Percentiles rank a stretch among this genome's conserved stretches.
These are phyloP conservation scores for Lactifluus hygrophoroides DNA, from an alignment of 768 basidiomycete species.

Conservation along the genomic window DNA sequence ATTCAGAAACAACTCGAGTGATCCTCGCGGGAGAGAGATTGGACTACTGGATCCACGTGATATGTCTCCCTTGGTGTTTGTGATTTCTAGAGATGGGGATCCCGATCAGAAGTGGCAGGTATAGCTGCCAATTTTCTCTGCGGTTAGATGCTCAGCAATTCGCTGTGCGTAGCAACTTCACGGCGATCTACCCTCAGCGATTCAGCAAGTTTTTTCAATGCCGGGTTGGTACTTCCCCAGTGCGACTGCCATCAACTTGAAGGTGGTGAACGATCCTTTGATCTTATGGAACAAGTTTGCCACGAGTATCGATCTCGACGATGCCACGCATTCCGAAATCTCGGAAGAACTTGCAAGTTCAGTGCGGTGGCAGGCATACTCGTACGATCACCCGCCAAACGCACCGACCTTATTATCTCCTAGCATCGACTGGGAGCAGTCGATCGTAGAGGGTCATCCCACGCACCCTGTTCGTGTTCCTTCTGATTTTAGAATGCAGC, in stretches of 20 bases:
- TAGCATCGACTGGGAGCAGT: constrained; percentile 53
- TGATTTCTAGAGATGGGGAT: constrained; percentile 25
- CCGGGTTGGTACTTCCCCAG: constrained; percentile 1
- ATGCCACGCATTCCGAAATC: constrained; percentile 32
- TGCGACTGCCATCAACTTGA: neutral
- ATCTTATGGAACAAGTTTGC: constrained; percentile 40
- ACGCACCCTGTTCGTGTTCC: constrained; percentile 43
- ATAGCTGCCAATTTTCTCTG: neutral
- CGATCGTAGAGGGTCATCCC: constrained; percentile 52
- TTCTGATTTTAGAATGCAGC: neutral
- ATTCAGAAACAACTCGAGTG: constrained; percentile 31
- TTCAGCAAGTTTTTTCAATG: neutral
- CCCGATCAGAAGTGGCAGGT: constrained; percentile 1
- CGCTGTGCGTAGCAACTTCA: neutral
- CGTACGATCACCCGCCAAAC: constrained; percentile 41
- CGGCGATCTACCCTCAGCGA: neutral
- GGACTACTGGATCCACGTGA: constrained; percentile 48
- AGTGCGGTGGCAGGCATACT: constrained; percentile 45
- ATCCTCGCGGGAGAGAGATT: constrained; percentile 32
- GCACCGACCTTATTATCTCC: constrained; percentile 38
- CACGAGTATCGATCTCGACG: constrained; percentile 30
- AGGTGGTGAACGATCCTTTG: constrained; percentile 26
- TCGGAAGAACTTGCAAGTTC: constrained; percentile 41
- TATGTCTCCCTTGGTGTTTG: constrained; percentile 40
- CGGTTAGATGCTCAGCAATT: neutral